Evolutionary conservation across 306 rosid species (phyloP), one percentile per base, ranked within the genome.

Genomic region (Citrullus colocynthis): DNA sequence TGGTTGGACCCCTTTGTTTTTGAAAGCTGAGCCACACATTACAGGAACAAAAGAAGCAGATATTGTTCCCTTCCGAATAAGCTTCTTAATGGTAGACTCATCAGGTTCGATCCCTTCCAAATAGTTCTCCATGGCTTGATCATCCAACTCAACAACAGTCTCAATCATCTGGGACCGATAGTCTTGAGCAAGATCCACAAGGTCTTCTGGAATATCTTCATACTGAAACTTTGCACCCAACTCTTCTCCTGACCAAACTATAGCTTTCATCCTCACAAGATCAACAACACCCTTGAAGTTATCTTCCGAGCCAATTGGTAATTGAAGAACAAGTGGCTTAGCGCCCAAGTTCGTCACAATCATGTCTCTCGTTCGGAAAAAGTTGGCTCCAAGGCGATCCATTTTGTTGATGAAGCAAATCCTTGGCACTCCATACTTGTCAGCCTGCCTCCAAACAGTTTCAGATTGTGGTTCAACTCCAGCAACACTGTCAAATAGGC

Each of bases 391-490:
- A 75, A 95, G 97, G 14, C 99, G 96, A 77, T 95, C 99, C 99
- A 95, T 95, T 81, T 95, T 92, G 79, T 95, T 95, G 81, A 95
- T 91, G 81, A 90, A 95, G 84, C 99, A 95, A 84, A 95, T 92
- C 70, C 99, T 86, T 2, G 97, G 97, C 14, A 95, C 97, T 12
- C 99, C 99, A 80, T 95, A 95, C 76, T 84, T 92, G 81, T 95
- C 99, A 67, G 97, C 99, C 81, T 95, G 98, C 85, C 98, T 90
- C 98, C 97, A 95, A 80, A 95, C 98, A 32, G 97, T 90, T 84
- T 95, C 97, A 37, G 98, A 92, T 77, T 95, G 97, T 21, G 98
- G 98, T 78, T 95, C 98, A 65, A 95, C 98, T 37, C 98, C 98
- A 58, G 98, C 98, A 79, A 92, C 98, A 79, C 97, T 95, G 83